These are phyloP conservation scores for Globisporangium sylvaticum DNA, from an alignment of 352 stramenopile species.

Conservation along the genomic window DNA sequence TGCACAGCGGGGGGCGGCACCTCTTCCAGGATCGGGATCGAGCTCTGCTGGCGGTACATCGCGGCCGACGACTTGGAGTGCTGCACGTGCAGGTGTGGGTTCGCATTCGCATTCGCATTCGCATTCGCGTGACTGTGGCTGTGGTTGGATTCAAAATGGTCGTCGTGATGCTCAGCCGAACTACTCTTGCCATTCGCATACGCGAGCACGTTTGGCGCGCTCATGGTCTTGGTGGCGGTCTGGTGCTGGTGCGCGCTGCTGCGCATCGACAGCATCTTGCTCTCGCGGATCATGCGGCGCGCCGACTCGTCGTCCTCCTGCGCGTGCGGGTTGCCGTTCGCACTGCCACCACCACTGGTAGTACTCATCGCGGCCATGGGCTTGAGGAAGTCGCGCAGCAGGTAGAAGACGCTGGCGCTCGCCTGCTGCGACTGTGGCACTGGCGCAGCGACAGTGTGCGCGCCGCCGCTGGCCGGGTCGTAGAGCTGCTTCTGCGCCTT, in stretches of 20 bases:
- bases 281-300: slow-evolving; percentile 53
- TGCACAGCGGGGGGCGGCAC: not conserved
- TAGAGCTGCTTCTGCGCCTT: slow-evolving; percentile 69
- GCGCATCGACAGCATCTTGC: slow-evolving; percentile 65
- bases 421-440: slow-evolving; percentile 41
- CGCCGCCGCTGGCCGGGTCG: slow-evolving; percentile 22
- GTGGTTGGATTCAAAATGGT: not conserved
- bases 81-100: not conserved
- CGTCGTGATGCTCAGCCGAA: not conserved
- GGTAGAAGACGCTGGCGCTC: slow-evolving; percentile 58
- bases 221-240: slow-evolving; percentile 12
- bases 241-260: slow-evolving; percentile 12
- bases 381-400: slow-evolving; percentile 74
- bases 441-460: too few relatives aligned
- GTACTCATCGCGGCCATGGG: slow-evolving; percentile 13
- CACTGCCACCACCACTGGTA: not conserved
- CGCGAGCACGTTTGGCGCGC: slow-evolving; percentile 9
- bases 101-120: not conserved
- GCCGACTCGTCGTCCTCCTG: slow-evolving; percentile 31
- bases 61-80: slow-evolving; percentile 1
- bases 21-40: slow-evolving; percentile 16
- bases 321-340: not conserved
- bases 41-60: slow-evolving; percentile 11
- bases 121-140: too few relatives aligned
- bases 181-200: not conserved